phyloP scores from a whole-genome alignment of 2,329 filamentous ascomycete genomes.

The Penicillium occitanis region DNA sequence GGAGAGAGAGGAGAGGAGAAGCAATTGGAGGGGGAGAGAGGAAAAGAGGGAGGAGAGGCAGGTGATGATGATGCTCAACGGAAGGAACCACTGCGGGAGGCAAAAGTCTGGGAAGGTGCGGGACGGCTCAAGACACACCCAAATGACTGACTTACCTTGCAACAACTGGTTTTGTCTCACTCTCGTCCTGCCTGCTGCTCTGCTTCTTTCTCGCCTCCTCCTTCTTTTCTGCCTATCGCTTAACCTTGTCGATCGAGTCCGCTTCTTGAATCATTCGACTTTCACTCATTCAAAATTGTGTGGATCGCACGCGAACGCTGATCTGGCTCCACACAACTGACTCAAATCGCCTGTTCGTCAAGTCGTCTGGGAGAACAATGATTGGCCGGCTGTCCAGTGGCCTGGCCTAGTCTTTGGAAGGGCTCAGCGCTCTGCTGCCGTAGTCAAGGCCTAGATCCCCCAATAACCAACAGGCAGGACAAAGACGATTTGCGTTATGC shows the following conservation, averaged over 20 bases:
- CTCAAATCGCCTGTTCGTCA: conserved; percentile 14
- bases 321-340: conserved; percentile 15
- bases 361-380: conserved; percentile 1
- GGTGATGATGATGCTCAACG: conserved; percentile 11
- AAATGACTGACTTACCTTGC: background rate
- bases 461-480: background rate
- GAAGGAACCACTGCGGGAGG: background rate
- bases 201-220: background rate
- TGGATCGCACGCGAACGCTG: background rate
- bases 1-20: background rate
- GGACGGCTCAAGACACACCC: background rate
- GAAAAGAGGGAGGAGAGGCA: background rate
- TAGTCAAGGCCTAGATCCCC: conserved; percentile 13
- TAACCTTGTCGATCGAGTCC: conserved; percentile 4
- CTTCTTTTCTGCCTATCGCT: conserved; percentile 4
- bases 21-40: background rate
- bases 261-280: background rate
- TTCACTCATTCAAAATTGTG: conserved; percentile 1
- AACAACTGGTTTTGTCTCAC: background rate
- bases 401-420: background rate
- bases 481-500: background rate
- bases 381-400: conserved; percentile 3
- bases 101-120: conserved; percentile 15
- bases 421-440: background rate
- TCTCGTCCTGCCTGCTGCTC: background rate